phyloP scores from a whole-genome alignment of 2,329 filamentous ascomycete species.

The Penicillium sp. region DNA sequence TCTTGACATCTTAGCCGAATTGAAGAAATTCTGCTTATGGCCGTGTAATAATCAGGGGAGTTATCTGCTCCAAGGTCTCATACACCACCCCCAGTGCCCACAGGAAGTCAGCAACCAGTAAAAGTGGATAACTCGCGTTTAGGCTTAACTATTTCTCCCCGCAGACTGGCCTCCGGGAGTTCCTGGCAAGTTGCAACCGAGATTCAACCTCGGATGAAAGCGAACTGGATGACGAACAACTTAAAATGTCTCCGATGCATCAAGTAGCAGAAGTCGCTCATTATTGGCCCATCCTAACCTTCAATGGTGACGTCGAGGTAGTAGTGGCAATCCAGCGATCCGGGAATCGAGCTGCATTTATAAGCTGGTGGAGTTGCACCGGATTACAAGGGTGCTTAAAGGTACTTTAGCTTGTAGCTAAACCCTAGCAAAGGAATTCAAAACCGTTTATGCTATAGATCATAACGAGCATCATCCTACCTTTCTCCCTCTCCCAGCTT shows the following conservation, averaged over 20 bases:
- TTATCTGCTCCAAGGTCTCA: not conserved
- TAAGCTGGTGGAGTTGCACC: constrained; percentile 2
- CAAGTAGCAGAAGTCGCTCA: not conserved
- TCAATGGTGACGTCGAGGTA: constrained; percentile 18
- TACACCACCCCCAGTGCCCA: too few relatives aligned
- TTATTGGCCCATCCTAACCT: not conserved
- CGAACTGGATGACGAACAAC: not conserved
- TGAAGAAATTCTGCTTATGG: not conserved
- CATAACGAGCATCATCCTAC: not conserved
- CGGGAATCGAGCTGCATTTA: constrained; percentile 7
- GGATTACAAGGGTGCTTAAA: not conserved
- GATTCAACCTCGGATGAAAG: not conserved
- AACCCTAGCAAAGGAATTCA: not conserved
- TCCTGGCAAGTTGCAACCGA: too few relatives aligned
- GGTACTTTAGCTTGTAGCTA: not conserved
- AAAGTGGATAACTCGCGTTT: constrained; percentile 1
- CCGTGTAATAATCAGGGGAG: not conserved
- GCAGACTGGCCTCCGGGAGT: too few relatives aligned
- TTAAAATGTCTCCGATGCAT: not conserved
- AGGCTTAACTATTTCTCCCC: not conserved
- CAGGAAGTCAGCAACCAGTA: not conserved
- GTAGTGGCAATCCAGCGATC: not conserved
- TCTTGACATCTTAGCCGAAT: not conserved
- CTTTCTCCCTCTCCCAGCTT: not conserved
- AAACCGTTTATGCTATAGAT: not conserved